These are phyloP conservation scores for Botrytis sinoallii DNA, from an alignment of 2,329 filamentous ascomycete genomes.

Conservation along the genomic window DNA sequence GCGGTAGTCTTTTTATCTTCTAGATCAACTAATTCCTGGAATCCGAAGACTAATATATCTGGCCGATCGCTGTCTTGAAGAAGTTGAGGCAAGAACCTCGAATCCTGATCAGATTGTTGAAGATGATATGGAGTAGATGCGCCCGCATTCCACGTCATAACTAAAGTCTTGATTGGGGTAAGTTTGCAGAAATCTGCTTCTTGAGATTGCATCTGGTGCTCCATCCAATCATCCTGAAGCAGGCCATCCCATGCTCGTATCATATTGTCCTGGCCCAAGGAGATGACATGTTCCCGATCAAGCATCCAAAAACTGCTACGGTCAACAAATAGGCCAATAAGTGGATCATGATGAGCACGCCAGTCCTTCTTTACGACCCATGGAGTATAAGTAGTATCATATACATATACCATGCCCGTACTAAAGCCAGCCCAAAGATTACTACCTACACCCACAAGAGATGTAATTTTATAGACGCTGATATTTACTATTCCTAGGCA, in stretches of 20 bases:
- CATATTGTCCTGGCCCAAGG: constrained; percentile 82
- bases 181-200: constrained; percentile 85
- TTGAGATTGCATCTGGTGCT: constrained; percentile 78
- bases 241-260: constrained; percentile 88
- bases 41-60: constrained; percentile 91
- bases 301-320: constrained; percentile 79
- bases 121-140: constrained; percentile 88
- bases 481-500: constrained; percentile 80
- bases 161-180: constrained; percentile 71
- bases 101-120: constrained; percentile 66
- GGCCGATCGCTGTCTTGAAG: constrained; percentile 74
- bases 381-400: constrained; percentile 76
- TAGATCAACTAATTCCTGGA: constrained; percentile 96
- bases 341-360: constrained; percentile 76
- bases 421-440: constrained; percentile 93
- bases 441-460: constrained; percentile 74
- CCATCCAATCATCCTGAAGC: constrained; percentile 92
- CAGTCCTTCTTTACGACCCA: constrained; percentile 95
- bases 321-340: constrained; percentile 75
- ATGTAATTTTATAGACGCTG: constrained; percentile 93
- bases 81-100: constrained; percentile 75
- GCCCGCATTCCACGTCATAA: constrained; percentile 96
- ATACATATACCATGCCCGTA: constrained; percentile 89
- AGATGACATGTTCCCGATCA: constrained; percentile 79
- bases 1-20: constrained; percentile 97